Conservation (phyloP, 306 rosid genomes). For the Carpinus fangiana region DNA sequence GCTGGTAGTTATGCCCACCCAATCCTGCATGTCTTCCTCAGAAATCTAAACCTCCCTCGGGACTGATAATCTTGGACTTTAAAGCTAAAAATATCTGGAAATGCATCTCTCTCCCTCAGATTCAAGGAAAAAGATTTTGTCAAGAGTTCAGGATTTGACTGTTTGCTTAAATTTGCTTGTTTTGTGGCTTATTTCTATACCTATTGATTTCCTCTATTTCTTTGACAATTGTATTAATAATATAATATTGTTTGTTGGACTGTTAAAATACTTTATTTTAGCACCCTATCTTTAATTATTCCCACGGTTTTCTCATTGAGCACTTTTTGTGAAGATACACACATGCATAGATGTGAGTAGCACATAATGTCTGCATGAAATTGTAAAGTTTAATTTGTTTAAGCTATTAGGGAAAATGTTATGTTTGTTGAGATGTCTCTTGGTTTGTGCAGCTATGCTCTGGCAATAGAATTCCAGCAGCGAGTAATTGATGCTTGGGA, state of each 20-base stretch:
- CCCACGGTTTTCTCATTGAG: background rate
- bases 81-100: background rate
- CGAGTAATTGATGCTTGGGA: slow-evolving; percentile 91
- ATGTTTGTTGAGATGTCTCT: slow-evolving; percentile 7
- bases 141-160: background rate
- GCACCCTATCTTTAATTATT: background rate
- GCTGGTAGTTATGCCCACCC: background rate
- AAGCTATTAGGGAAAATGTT: background rate
- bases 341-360: background rate
- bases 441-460: slow-evolving; percentile 62
- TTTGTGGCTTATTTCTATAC: background rate
- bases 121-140: background rate
- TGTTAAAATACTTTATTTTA: background rate
- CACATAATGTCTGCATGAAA: background rate
- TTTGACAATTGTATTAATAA: background rate
- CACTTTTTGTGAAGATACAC: background rate
- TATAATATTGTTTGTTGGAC: background rate
- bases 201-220: background rate
- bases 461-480: slow-evolving; percentile 84
- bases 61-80: background rate
- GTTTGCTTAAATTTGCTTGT: background rate
- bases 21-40: background rate
- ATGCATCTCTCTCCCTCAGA: background rate
- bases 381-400: background rate
- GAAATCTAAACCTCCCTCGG: background rate